Conservation (phyloP, 345 rosid genomes). For the Populus simonii region DNA sequence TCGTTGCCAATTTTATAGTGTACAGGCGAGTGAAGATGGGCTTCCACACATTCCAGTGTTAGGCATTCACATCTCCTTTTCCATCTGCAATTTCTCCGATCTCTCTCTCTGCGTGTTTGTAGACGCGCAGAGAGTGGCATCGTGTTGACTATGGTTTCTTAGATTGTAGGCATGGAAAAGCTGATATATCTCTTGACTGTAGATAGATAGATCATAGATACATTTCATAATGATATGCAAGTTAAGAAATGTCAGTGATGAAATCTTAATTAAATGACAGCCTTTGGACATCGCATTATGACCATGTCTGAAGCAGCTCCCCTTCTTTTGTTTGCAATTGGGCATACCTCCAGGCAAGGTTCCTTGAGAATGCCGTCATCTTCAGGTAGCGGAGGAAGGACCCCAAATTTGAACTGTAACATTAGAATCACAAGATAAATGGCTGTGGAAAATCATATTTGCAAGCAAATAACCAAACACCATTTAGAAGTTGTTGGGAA, state of each 20-base stretch:
- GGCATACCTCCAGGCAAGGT: constrained; percentile 77
- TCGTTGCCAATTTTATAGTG: too few species aligned
- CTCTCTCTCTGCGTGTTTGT: too few species aligned
- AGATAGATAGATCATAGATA: neutral
- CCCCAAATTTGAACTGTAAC: constrained; percentile 76
- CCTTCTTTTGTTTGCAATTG: constrained; percentile 48
- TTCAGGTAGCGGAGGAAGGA: constrained; percentile 55
- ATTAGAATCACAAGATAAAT: neutral
- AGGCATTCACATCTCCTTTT: too few species aligned
- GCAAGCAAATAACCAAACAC: neutral
- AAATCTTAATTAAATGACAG: neutral
- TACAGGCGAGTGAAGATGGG: too few species aligned
- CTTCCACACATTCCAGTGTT: too few species aligned
- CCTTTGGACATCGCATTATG: constrained; percentile 56
- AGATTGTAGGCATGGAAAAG: too few species aligned
- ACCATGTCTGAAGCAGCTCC: constrained; percentile 3
- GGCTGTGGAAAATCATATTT: neutral
- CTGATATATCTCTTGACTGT: too few species aligned
- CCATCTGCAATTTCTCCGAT: too few species aligned
- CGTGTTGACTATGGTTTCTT: too few species aligned
- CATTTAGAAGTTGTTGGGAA: too few species aligned
- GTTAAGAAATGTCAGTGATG: neutral
- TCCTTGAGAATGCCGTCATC: constrained; percentile 56
- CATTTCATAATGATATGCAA: neutral
- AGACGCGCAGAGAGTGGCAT: too few species aligned